A percentile compares a stretch with the other conserved stretches of the same genome.
Conservation (phyloP, 192 early-diverging fungal species). For the Coemansia sp. region DNA sequence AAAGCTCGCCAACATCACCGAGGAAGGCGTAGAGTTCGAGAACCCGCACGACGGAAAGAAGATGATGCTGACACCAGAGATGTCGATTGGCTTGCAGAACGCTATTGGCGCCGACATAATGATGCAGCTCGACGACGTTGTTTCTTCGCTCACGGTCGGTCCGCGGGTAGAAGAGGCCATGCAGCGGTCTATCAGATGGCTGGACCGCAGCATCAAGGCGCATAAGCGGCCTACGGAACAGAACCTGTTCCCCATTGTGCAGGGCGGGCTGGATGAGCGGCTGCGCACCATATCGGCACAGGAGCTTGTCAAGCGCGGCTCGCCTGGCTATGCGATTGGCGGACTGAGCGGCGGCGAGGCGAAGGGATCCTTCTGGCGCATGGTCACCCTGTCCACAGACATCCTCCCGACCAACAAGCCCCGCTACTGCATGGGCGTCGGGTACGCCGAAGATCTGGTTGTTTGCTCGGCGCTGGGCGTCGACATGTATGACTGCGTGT, state of each 20-base stretch:
- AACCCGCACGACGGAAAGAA: conserved; percentile 78
- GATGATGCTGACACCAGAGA: conserved; percentile 83
- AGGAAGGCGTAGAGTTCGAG: conserved; percentile 82
- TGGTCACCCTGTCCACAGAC: conserved; percentile 79
- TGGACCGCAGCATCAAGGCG: conserved; percentile 79
- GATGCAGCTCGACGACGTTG: conserved; percentile 91
- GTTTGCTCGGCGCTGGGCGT: conserved; percentile 84
- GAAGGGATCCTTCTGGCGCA: conserved; percentile 82
- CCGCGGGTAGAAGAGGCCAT: conserved; percentile 87
- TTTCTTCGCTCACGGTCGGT: conserved; percentile 77
- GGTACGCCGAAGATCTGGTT: conserved; percentile 81
- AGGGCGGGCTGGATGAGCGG: conserved; percentile 73
- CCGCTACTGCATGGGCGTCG: conserved; percentile 91
- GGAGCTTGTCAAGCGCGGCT: conserved; percentile 78
- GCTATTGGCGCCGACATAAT: conserved; percentile 85
- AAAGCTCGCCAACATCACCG: conserved; percentile 78
- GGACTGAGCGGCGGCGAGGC: conserved; percentile 85
- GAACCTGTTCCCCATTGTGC: conserved; percentile 87
- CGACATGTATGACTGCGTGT: conserved; percentile 92
- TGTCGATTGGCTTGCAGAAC: conserved; percentile 84
- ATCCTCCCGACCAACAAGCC: conserved; percentile 77
- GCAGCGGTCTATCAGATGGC: conserved; percentile 84
- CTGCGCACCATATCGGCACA: conserved; percentile 72
- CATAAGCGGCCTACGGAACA: conserved; percentile 69
- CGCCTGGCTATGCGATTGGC: conserved; percentile 84